A percentile compares a stretch with the other conserved stretches of the same genome.
phyloP scores from a whole-genome alignment of 306 rosid species.

The Acmispon strigosus region DNA sequence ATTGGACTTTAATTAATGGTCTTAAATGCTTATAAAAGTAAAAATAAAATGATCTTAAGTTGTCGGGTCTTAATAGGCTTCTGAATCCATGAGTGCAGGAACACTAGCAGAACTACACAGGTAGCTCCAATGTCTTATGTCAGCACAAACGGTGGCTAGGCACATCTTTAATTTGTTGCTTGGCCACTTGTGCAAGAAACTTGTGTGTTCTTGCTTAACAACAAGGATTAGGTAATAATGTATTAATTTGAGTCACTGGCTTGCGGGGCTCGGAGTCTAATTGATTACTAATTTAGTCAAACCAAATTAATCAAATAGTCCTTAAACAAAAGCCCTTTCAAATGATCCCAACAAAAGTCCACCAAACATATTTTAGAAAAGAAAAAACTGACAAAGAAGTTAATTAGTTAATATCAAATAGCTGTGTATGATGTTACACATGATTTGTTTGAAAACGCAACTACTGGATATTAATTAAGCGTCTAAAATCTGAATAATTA shows the following conservation, averaged over 20 bases:
- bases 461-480: neutral
- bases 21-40: no score
- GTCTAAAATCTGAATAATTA: no score
- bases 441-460: conserved; percentile 20
- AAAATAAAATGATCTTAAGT: no score
- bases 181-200: conserved; percentile 19
- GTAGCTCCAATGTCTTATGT: conserved; percentile 22
- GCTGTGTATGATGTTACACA: neutral
- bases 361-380: neutral
- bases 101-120: neutral
- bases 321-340: neutral
- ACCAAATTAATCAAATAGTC: conserved; percentile 7
- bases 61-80: conserved; percentile 15
- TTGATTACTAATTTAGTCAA: conserved; percentile 2
- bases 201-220: conserved; percentile 20
- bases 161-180: conserved; percentile 9
- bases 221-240: conserved; percentile 27
- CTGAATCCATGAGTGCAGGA: conserved; percentile 14
- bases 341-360: conserved; percentile 17
- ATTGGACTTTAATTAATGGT: neutral
- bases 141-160: conserved; percentile 21
- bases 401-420: conserved; percentile 10
- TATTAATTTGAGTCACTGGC: conserved; percentile 6
- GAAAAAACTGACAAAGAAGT: neutral
- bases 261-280: conserved; percentile 24